Conservation (phyloP, 768 basidiomycete genomes). For the Saitozyma sp. region DNA sequence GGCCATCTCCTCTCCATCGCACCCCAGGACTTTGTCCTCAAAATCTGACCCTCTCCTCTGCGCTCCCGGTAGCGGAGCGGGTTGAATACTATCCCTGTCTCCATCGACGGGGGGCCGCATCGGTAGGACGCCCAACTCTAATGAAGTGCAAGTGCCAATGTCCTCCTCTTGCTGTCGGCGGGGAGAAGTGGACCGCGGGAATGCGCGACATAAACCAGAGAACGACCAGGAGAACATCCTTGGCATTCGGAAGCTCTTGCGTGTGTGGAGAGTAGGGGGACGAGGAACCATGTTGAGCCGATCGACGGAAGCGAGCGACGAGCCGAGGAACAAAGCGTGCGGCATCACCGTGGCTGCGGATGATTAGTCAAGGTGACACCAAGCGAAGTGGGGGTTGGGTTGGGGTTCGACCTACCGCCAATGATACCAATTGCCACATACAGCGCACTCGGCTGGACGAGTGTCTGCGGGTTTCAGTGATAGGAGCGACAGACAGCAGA, state of each 20-base stretch:
- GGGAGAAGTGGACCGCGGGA: too few species aligned
- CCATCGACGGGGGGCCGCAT: too few species aligned
- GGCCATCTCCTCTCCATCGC: too few species aligned
- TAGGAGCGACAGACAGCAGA: neutral
- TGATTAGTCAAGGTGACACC: neutral
- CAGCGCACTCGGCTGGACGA: conserved; percentile 52
- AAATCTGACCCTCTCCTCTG: too few species aligned
- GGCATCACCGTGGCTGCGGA: conserved; percentile 80
- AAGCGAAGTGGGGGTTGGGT: neutral
- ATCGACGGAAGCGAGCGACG: conserved; percentile 79
- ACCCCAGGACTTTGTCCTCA: too few species aligned
- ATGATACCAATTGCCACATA: conserved; percentile 50
- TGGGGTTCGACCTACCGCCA: conserved; percentile 23
- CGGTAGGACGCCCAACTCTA: too few species aligned
- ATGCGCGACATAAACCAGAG: too few species aligned
- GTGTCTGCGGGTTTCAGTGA: conserved; percentile 14
- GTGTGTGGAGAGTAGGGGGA: conserved; percentile 15
- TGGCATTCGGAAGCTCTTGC: conserved; percentile 20
- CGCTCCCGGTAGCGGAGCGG: too few species aligned
- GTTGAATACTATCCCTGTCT: too few species aligned
- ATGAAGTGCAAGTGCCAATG: too few species aligned
- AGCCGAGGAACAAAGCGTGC: conserved; percentile 86
- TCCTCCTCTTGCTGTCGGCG: too few species aligned
- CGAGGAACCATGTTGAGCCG: conserved; percentile 57
- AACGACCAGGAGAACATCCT: neutral